Base-by-base conservation (phyloP, 257 asterid genomes). In the Nicotiana noctiflora region DNA sequence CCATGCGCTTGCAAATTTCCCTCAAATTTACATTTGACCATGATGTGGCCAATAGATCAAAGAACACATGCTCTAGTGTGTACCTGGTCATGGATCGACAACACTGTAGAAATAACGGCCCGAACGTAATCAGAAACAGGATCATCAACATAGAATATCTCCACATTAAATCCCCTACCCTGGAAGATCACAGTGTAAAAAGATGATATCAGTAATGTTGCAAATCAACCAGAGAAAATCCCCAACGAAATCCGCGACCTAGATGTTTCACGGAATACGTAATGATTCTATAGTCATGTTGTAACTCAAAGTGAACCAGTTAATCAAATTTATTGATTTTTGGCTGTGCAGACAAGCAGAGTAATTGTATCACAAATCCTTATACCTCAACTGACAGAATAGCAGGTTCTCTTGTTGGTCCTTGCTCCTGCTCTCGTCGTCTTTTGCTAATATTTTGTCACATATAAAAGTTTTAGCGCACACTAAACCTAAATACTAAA, bases 111-210 rank as follows among this genome's bases (percentile, higher is more conserved):
- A 84, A 95, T 95, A 74, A 91, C 91, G 40, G 93, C 88, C 86
- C 84, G 96, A 21, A 93, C 86, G 81, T 95, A 95, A 91, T 93
- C 97, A 67, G 97, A 84, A 82, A 87, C 97, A 59, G 99, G 94
- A 80, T 92, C 94, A 90, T 95, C 97, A 76, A 85, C 89, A 83
- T 95, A 93, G 84, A 76, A 89, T 61, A 87, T 83, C 82, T 95
- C 89, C 85, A 95, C 99, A 81, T 83, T 88, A 87, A 85, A 95
- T 87, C 97, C 99, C 82, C 99, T 89, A 31, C 99, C 99, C 99
- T 95, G 81, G 80, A 91, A 72, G 40, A 7, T 46, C n/a, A n/a
- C 61, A 76, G 64, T 79, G 51, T 32, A 64, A 76, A 40, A 81
- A 55, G 32, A 65, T 68, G 70, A 27, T 46, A 61, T 80, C 72